These are phyloP conservation scores for Cylindrodendrum hubeiense DNA, from an alignment of 2,329 filamentous ascomycete species.

Conservation along the genomic window DNA sequence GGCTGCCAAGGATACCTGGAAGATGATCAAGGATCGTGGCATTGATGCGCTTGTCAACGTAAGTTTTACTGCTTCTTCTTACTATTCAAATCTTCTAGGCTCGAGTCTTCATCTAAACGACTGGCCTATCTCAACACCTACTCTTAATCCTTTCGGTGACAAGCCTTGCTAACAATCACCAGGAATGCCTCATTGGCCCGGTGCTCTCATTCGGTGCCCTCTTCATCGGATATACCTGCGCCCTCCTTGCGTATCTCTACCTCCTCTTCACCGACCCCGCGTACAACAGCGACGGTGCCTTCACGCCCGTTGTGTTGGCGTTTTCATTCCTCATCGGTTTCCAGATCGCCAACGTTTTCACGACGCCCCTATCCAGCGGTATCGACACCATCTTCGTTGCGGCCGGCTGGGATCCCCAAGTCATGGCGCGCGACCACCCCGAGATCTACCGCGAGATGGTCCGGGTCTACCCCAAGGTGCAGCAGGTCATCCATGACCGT, in stretches of 20 bases:
- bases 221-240: conserved; percentile 86
- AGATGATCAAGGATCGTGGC: conserved; percentile 90
- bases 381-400: conserved; percentile 94
- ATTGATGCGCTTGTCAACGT: conserved; percentile 88
- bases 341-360: conserved; percentile 91
- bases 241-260: conserved; percentile 88
- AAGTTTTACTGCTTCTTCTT: conserved; percentile 27
- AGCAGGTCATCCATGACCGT: conserved; percentile 73
- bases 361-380: conserved; percentile 88
- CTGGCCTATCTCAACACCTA: too few relatives aligned
- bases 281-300: conserved; percentile 78
- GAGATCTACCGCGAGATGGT: conserved; percentile 87
- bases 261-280: conserved; percentile 82
- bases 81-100: too few relatives aligned
- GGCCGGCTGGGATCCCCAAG: conserved; percentile 75
- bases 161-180: conserved; percentile 28
- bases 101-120: too few relatives aligned
- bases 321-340: conserved; percentile 91
- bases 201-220: conserved; percentile 82
- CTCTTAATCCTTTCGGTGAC: too few relatives aligned
- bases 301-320: conserved; percentile 82
- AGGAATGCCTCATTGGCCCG: conserved; percentile 83
- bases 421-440: conserved; percentile 83
- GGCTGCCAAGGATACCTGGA: conserved; percentile 91
- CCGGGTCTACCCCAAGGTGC: conserved; percentile 84